Evolutionary conservation across 192 early-diverging fungal species (phyloP).

Genomic region (Backusella tuberculispora): DNA sequence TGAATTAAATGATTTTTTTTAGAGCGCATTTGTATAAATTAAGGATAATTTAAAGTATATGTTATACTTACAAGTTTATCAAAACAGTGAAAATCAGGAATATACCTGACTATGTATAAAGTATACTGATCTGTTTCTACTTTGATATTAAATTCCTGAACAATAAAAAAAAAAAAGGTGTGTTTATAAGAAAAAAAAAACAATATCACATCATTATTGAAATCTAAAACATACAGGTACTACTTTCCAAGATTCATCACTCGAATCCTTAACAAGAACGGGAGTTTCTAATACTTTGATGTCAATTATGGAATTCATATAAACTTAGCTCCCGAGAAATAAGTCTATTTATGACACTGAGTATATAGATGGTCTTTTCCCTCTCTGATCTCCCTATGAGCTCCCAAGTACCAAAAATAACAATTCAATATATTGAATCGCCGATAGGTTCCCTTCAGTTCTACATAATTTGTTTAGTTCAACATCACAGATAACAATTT

Average conservation of each 20-base stretch:
- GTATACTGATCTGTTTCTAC: constrained; percentile 33
- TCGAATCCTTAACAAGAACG: constrained; percentile 13
- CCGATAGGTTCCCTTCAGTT: not conserved
- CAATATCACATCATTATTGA: not conserved
- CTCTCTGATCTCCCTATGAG: not conserved
- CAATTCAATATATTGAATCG: not conserved
- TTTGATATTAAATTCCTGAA: constrained; percentile 48
- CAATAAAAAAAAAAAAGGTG: not conserved
- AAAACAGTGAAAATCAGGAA: constrained; percentile 56
- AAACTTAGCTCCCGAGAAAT: not conserved
- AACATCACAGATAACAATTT: not conserved
- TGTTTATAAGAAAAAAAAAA: not conserved
- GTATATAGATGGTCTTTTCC: not conserved
- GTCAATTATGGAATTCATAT: constrained; percentile 10
- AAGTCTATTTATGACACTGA: not conserved
- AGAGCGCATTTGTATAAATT: not conserved
- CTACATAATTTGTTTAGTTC: not conserved
- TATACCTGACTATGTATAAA: constrained; percentile 46
- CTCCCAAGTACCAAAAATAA: not conserved
- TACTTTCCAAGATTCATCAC: constrained; percentile 10
- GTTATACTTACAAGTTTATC: constrained; percentile 44
- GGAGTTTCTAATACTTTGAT: constrained; percentile 12
- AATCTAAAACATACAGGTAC: constrained; percentile 2
- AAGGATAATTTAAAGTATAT: too few relatives aligned
- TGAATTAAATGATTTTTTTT: not conserved